A percentile compares a stretch with the other conserved stretches of the same genome.
Evolutionary conservation across 768 basidiomycete genomes (phyloP).

Genomic region (Panellus pusillus): DNA sequence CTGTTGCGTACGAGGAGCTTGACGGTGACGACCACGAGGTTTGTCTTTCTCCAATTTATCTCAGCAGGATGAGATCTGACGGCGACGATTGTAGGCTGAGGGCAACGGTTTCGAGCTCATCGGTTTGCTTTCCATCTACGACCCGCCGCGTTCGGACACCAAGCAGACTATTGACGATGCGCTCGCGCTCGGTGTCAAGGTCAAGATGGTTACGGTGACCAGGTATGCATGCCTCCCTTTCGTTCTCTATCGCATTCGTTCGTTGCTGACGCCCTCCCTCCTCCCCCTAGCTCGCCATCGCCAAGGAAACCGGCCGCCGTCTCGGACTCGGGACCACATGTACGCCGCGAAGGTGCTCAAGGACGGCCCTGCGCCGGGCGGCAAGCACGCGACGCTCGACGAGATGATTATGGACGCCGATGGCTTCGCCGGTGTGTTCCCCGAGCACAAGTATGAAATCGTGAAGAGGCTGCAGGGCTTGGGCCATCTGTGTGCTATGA

Average conservation of each 20-base stretch:
- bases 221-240: conserved; percentile 32
- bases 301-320: conserved; percentile 98
- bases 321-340: conserved; percentile 99
- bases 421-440: conserved; percentile 99
- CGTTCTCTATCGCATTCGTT: no score
- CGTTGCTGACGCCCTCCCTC: no score
- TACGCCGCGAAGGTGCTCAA: conserved; percentile 99
- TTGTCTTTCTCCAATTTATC: no score
- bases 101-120: conserved; percentile 98
- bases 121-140: conserved; percentile 96
- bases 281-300: conserved; percentile 78
- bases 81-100: conserved; percentile 38
- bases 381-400: conserved; percentile 82
- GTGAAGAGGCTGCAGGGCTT: conserved; percentile 97
- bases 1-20: conserved; percentile 93
- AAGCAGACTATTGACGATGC: conserved; percentile 99
- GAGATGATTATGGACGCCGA: conserved; percentile 99
- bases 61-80: no score
- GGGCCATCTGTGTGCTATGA: conserved; percentile 97
- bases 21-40: conserved; percentile 77
- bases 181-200: conserved; percentile 90
- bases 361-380: conserved; percentile 87
- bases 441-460: conserved; percentile 99
- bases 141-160: conserved; percentile 96
- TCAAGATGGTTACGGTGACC: conserved; percentile 99